Evolutionary conservation across 2,329 filamentous ascomycete species (phyloP), one percentile per base, ranked within the genome.

Genomic region (Sphaerulina musiva): DNA sequence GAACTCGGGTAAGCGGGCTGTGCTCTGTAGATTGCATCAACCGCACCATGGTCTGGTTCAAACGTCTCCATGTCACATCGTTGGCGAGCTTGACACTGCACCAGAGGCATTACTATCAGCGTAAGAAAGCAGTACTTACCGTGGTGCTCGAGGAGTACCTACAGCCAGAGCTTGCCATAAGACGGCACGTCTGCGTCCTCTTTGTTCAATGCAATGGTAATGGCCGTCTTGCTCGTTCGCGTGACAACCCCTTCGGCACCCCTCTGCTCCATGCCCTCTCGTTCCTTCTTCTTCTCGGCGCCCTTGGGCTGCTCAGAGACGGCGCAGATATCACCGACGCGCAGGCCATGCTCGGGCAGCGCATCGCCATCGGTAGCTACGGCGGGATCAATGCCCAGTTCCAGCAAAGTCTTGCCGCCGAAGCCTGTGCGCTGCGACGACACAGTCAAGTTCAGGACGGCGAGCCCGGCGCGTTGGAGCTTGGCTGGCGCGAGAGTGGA

Each of bases 381-480:
- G 0, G 89, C 87, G n/a, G 81, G 73, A 65, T 96, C 92, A 0
- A 82, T 76, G 12, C 74, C 76, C 5, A 98, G 82, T 69, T 96
- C 91, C 3, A 96, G 75, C 1, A 98, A 86, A 0, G 88, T 89
- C 60, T 89, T 87, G n/a, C 93, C 93, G 12, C 91, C 93, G 38
- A 96, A 77, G 0, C 93, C 93, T 0, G 93, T 98, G 31, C 91
- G 85, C 67, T 87, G 87, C 14, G 86, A 85, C 9, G 80, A 76
- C 34, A 95, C 75, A 32, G 81, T 74, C 7, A 97, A 81, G 70
- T 91, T 92, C 12, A 83, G 82, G 63, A 93, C 77, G 32, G 89
- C 89, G 40, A 89, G 78, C n/a, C 89, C 89, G 5, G 86, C 86
- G 55, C 86, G 83, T 66, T 88, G 81, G 10, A 95, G 81, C 1